A percentile compares a stretch with the other conserved stretches of the same genome.
Evolutionary conservation across 768 basidiomycete genomes (phyloP).

Genomic region (Rhizopogon sp.): DNA sequence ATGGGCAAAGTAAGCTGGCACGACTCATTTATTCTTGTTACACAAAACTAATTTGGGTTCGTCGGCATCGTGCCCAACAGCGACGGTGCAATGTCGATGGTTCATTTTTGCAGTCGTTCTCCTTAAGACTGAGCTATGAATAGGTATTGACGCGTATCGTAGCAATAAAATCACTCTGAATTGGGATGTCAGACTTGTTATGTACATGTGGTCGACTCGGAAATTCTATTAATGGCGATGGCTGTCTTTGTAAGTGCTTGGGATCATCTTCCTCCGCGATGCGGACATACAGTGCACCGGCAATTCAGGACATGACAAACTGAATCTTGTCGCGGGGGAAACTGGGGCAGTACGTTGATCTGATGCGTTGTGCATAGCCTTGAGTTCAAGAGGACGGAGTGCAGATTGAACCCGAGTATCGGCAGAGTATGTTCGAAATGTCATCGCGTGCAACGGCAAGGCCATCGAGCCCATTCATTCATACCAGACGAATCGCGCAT

Average conservation of each 20-base stretch:
- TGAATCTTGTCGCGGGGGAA: conserved; percentile 51
- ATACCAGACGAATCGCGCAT: conserved; percentile 47
- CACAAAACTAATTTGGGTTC: background rate
- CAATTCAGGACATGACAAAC: conserved; percentile 48
- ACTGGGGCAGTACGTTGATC: conserved; percentile 50
- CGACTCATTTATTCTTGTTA: no score
- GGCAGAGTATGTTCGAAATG: conserved; percentile 38
- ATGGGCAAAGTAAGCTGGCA: no score
- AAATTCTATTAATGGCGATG: conserved; percentile 43
- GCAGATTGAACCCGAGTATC: no score
- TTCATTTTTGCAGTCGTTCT: background rate
- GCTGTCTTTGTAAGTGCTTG: conserved; percentile 35
- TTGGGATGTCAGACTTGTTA: conserved; percentile 37
- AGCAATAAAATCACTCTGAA: conserved; percentile 46
- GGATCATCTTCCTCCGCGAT: background rate
- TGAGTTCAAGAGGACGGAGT: no score
- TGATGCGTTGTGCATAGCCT: conserved; percentile 28
- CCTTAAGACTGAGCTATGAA: background rate
- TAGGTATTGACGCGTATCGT: conserved; percentile 53
- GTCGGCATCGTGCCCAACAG: conserved; percentile 34
- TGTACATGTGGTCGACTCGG: background rate
- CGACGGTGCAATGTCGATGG: background rate
- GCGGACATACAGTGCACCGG: background rate
- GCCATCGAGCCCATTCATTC: conserved; percentile 43
- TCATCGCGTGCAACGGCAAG: conserved; percentile 38